Evolutionary conservation across 345 rosid species (phyloP).

Genomic region (Mercurialis annua): DNA sequence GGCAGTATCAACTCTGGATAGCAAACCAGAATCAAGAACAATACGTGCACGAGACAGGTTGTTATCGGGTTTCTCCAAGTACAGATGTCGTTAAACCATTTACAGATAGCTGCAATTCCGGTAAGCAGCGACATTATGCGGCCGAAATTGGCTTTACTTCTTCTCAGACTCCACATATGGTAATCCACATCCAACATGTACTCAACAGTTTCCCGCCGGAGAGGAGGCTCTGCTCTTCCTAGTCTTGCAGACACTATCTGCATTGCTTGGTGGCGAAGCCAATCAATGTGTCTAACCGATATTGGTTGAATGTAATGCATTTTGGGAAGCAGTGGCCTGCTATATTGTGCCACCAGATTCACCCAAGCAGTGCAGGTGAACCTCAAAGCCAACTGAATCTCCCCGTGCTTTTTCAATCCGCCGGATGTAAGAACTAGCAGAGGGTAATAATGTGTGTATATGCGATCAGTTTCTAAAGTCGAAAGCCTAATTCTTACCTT

Average conservation of each 20-base stretch:
- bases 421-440: conserved; percentile 17
- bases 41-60: conserved; percentile 25
- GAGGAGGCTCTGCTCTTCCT: conserved; percentile 31
- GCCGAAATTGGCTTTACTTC: conserved; percentile 32
- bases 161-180: conserved; percentile 33
- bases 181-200: conserved; percentile 30
- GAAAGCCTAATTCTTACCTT: conserved; percentile 32
- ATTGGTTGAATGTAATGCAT: conserved; percentile 36
- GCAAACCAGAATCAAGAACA: conserved; percentile 34
- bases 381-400: conserved; percentile 31
- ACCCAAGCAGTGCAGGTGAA: conserved; percentile 34
- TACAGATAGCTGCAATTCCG: conserved; percentile 22
- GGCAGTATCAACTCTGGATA: conserved; percentile 33
- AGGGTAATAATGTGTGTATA: conserved; percentile 31
- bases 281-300: conserved; percentile 22
- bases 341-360: conserved; percentile 27
- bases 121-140: conserved; percentile 28
- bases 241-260: conserved; percentile 30
- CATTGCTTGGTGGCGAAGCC: conserved; percentile 33
- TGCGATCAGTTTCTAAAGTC: conserved; percentile 24
- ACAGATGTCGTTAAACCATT: conserved; percentile 31
- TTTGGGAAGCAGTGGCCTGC: conserved; percentile 34
- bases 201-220: conserved; percentile 29
- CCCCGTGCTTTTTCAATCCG: conserved; percentile 31
- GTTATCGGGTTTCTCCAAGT: conserved; percentile 35